Percentiles rank a stretch among this genome's conserved stretches.
phyloP scores from a whole-genome alignment of 192 early-diverging fungal species.

The Backusella macrospora region DNA sequence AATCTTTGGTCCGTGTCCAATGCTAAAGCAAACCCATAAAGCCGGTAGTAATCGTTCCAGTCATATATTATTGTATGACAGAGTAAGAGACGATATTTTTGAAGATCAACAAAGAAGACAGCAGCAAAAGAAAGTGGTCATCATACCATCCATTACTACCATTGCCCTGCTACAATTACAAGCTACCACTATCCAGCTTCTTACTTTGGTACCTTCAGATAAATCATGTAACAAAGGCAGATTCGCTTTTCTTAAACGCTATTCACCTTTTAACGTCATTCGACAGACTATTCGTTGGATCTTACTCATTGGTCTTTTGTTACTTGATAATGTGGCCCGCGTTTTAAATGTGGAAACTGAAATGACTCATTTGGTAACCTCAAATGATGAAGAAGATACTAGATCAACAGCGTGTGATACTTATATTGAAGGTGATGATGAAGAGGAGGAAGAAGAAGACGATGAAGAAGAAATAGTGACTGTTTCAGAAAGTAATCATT shows the following conservation, averaged over 20 bases:
- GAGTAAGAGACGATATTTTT: conserved; percentile 12
- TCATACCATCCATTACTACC: conserved; percentile 8
- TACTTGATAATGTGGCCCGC: conserved; percentile 3
- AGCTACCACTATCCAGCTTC: conserved; percentile 1
- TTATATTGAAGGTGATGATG: background rate
- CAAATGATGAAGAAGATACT: background rate
- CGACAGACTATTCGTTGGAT: conserved; percentile 6
- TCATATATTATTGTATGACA: conserved; percentile 4
- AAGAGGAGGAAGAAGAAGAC: background rate
- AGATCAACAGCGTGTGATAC: conserved; percentile 8
- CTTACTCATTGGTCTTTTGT: conserved; percentile 3
- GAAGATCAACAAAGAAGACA: background rate
- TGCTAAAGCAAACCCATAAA: conserved; percentile 8
- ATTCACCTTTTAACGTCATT: background rate
- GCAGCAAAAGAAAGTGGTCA: background rate
- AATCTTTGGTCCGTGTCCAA: background rate
- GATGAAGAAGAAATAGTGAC: background rate
- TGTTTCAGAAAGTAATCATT: background rate
- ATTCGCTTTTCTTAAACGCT: background rate
- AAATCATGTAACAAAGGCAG: too few relatives aligned
- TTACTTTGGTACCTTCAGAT: background rate
- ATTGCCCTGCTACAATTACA: conserved; percentile 8
- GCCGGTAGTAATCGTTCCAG: conserved; percentile 4
- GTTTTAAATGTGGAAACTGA: background rate
- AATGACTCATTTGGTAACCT: background rate